These are phyloP conservation scores for Colletotrichum spaethianum DNA, from an alignment of 2,329 filamentous ascomycete species.

Conservation along the genomic window DNA sequence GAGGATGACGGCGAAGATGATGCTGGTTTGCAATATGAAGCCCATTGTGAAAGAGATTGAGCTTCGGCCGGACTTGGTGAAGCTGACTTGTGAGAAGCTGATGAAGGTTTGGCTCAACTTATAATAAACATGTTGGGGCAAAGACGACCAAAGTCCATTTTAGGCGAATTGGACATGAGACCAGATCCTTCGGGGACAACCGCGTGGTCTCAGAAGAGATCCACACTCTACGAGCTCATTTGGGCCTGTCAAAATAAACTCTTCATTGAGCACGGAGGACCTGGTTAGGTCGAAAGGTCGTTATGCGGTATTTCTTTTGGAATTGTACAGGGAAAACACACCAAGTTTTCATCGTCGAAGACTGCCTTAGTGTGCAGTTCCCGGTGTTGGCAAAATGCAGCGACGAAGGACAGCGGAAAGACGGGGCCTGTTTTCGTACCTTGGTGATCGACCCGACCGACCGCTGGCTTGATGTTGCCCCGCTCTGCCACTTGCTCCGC, in stretches of 20 bases:
- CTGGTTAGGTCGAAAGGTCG: background rate
- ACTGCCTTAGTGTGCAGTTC: background rate
- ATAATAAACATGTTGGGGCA: background rate
- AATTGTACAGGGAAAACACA: background rate
- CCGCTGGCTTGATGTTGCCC: background rate
- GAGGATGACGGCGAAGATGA: constrained; percentile 39
- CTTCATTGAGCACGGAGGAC: background rate
- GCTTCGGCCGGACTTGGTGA: background rate
- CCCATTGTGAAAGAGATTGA: background rate
- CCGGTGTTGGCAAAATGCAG: background rate
- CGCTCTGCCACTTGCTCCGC: background rate
- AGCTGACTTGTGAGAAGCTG: background rate
- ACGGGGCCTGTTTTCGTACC: background rate
- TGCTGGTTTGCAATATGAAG: constrained; percentile 31
- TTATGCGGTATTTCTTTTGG: too few relatives aligned
- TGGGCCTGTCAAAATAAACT: background rate
- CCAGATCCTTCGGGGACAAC: background rate
- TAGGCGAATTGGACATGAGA: background rate
- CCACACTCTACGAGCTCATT: background rate
- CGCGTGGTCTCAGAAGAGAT: background rate
- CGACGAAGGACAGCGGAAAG: background rate
- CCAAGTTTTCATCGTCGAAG: too few relatives aligned
- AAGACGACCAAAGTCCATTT: background rate
- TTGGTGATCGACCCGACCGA: background rate
- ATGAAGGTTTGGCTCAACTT: background rate